Evolutionary conservation across 2,329 filamentous ascomycete genomes (phyloP).

Genomic region (Alternaria brassicicola): DNA sequence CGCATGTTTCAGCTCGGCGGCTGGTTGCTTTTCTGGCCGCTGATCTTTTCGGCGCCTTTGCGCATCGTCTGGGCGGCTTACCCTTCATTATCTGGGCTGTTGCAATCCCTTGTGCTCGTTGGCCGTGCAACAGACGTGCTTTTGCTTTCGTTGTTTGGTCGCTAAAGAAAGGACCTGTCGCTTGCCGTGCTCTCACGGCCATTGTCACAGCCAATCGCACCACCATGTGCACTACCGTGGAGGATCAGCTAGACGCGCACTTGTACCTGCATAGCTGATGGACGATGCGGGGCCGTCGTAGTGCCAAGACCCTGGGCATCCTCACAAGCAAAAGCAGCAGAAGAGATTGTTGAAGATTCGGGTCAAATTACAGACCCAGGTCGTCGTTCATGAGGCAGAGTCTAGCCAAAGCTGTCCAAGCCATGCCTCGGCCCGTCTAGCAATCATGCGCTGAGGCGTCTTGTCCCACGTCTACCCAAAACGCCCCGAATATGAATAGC

Average conservation of each 20-base stretch:
- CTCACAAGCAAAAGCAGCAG: slow-evolving; percentile 7
- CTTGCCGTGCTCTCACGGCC: background rate
- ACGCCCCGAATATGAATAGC: slow-evolving; percentile 11
- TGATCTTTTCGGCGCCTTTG: slow-evolving; percentile 9
- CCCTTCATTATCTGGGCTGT: slow-evolving; percentile 3
- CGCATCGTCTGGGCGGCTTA: slow-evolving; percentile 3
- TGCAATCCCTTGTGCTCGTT: background rate
- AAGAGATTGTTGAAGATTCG: background rate
- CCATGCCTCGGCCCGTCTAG: slow-evolving; percentile 4
- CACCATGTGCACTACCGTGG: background rate
- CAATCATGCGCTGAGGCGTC: background rate
- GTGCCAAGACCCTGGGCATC: slow-evolving; percentile 3
- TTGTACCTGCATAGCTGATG: background rate
- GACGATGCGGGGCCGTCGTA: background rate
- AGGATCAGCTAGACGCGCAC: background rate
- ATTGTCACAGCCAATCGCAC: background rate
- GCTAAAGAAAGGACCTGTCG: slow-evolving; percentile 5
- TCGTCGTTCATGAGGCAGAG: background rate
- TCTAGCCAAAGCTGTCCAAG: background rate
- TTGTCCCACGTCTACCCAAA: slow-evolving; percentile 23
- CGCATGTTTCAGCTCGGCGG: slow-evolving; percentile 25
- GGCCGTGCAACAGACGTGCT: background rate
- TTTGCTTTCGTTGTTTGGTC: background rate
- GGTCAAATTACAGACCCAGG: slow-evolving; percentile 1
- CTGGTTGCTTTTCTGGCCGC: slow-evolving; percentile 12